These are phyloP conservation scores for Priceomyces medius DNA, from an alignment of 805 yeast species.

Conservation along the genomic window DNA sequence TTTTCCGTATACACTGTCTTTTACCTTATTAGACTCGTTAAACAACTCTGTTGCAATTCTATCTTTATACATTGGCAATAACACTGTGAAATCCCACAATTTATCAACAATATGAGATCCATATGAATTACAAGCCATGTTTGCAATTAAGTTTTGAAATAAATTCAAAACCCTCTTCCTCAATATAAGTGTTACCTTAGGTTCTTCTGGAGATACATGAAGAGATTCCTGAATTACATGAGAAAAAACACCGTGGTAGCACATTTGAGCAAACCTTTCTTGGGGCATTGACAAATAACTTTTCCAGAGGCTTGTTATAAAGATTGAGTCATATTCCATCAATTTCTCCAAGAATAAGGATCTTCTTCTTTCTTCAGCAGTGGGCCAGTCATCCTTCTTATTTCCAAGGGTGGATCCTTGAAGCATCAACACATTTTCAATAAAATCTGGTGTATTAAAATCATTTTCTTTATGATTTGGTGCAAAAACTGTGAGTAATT, in stretches of 20 bases:
- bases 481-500: constrained; percentile 40
- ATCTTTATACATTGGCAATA: constrained; percentile 81
- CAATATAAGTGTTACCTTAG: constrained; percentile 47
- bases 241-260: constrained; percentile 86
- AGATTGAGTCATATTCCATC: constrained; percentile 62
- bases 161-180: constrained; percentile 71
- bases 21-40: constrained; percentile 62
- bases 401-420: constrained; percentile 75
- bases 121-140: constrained; percentile 76
- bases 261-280: constrained; percentile 69
- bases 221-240: constrained; percentile 72
- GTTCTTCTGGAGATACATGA: constrained; percentile 46
- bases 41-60: constrained; percentile 70
- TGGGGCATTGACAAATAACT: constrained; percentile 58
- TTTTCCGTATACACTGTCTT: constrained; percentile 84
- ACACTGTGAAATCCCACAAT: constrained; percentile 75
- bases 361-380: constrained; percentile 82
- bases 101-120: constrained; percentile 90
- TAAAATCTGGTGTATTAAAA: constrained; percentile 42
- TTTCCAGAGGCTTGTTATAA: constrained; percentile 57
- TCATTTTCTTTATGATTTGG: constrained; percentile 30
- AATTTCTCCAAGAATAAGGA: constrained; percentile 71
- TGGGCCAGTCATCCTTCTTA: constrained; percentile 87
- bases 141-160: constrained; percentile 53
- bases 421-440: constrained; percentile 67